These are phyloP conservation scores for Lepidium sativum DNA, from an alignment of 345 rosid genomes.

Conservation along the genomic window DNA sequence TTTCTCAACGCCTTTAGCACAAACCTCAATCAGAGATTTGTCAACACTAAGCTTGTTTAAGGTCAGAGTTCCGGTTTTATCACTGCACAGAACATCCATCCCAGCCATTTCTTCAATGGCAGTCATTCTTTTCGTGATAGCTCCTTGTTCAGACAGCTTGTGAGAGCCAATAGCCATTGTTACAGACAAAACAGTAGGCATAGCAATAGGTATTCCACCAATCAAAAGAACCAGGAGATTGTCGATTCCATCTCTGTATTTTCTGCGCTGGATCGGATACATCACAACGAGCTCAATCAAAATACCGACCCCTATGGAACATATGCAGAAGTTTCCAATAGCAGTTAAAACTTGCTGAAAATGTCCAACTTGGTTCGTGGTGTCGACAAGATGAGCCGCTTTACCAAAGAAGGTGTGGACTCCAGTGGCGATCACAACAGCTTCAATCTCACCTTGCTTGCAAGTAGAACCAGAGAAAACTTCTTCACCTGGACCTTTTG, in stretches of 20 bases:
- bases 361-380: conserved; percentile 80
- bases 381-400: conserved; percentile 89
- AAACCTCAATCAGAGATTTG: conserved; percentile 65
- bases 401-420: conserved; percentile 84
- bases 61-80: conserved; percentile 79
- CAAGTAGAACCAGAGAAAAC: conserved; percentile 82
- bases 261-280: conserved; percentile 70
- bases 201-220: conserved; percentile 89
- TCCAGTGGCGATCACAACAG: conserved; percentile 82
- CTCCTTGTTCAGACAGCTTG: conserved; percentile 66
- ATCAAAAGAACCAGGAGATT: conserved; percentile 80
- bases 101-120: conserved; percentile 94
- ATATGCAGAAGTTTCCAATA: conserved; percentile 83
- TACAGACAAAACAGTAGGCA: conserved; percentile 68
- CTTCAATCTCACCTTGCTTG: conserved; percentile 86
- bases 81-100: conserved; percentile 88
- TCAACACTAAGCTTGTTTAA: conserved; percentile 80
- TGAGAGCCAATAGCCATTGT: conserved; percentile 94
- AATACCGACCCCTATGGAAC: conserved; percentile 65
- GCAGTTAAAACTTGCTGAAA: conserved; percentile 78
- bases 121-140: conserved; percentile 88
- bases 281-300: conserved; percentile 61
- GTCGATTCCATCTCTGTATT: conserved; percentile 67
- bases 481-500: conserved; percentile 60
- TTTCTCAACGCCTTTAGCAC: conserved; percentile 52